Evolutionary conservation across 768 basidiomycete genomes (phyloP), one percentile per base, ranked within the genome.

Genomic region (Tylopilus felleus): DNA sequence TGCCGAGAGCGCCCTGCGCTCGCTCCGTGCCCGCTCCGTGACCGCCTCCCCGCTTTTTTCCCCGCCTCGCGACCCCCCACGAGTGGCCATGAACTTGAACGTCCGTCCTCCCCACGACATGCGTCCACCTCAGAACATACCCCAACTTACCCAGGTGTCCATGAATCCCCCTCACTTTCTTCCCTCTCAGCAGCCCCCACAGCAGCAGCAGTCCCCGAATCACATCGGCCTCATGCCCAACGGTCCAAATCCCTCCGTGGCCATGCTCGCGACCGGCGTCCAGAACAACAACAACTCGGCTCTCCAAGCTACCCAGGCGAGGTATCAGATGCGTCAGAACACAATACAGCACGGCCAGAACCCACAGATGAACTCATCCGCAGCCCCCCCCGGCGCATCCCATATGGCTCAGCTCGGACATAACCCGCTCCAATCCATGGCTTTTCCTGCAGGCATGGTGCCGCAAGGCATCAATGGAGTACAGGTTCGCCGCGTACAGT

Each of bases 71-170:
- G 43, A 21, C 57, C n/a, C 47, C 44, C 44, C 49, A 43, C 28
- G 40, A 10, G 36, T 43, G 23, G 29, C 25, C 43, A 84, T 84
- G 81, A 84, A 81, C 43, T 83, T 84, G 81, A 84, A 81, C 75
- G 65, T 71, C 61, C 80, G 76, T 51, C 68, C 65, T 35, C 59
- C 61, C 50, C 51, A 62, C 57, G 77, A 82, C 60, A 73, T 82
- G 48, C 77, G 79, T 58, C 61, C 56, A 10, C 68, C 72, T 55
- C 73, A 72, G 67, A 69, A 69, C 63, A 72, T 78, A 57, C 60
- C 70, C 40, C 75, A 75, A 64, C 70, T 77, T 56, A 53, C 71
- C 44, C 70, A 69, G 42, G 63, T 64, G 48, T 75, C 81, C 70
- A 58, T 69, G 14, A 60, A 60, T 9, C 46, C 71, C 43, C 59